These are phyloP conservation scores for Aurantiochytrium sp. DNA, from an alignment of 108 stramenopile genomes.

Conservation along the genomic window DNA sequence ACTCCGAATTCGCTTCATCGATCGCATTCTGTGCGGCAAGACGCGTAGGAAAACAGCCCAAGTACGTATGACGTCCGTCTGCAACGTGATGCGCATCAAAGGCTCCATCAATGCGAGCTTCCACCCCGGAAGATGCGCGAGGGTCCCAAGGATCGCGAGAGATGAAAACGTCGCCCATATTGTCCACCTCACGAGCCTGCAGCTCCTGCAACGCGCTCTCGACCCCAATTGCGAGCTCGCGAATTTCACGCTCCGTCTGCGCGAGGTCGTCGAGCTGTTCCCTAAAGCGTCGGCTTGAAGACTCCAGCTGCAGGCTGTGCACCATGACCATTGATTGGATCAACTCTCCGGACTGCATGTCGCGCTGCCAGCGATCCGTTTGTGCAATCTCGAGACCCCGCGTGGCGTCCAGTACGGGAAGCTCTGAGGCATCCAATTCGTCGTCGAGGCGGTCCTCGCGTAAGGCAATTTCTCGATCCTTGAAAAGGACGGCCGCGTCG, in stretches of 20 bases:
- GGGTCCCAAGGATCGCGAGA: not conserved
- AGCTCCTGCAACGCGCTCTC: not conserved
- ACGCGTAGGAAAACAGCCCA: not conserved
- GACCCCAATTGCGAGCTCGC: not conserved
- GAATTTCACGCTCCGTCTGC: not conserved
- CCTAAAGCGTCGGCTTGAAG: not conserved
- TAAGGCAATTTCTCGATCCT: not conserved
- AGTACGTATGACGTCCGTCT: not conserved
- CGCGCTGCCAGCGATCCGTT: not conserved
- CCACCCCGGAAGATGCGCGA: not conserved
- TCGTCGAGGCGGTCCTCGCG: not conserved
- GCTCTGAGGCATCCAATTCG: not conserved
- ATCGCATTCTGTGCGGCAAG: not conserved
- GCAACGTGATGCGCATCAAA: slow-evolving; percentile 12
- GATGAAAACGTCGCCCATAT: not conserved
- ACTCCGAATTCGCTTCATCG: not conserved
- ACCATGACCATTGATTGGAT: not conserved
- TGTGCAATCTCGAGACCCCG: not conserved
- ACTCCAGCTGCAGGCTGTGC: not conserved
- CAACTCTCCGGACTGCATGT: not conserved
- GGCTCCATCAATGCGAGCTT: not conserved
- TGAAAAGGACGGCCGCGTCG: not conserved
- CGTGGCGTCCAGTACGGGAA: not conserved
- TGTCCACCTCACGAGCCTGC: not conserved
- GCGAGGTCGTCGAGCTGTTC: not conserved